Evolutionary conservation across 352 stramenopile species (phyloP), one percentile per base, ranked within the genome.

Genomic region (Globisporangium barbulae): DNA sequence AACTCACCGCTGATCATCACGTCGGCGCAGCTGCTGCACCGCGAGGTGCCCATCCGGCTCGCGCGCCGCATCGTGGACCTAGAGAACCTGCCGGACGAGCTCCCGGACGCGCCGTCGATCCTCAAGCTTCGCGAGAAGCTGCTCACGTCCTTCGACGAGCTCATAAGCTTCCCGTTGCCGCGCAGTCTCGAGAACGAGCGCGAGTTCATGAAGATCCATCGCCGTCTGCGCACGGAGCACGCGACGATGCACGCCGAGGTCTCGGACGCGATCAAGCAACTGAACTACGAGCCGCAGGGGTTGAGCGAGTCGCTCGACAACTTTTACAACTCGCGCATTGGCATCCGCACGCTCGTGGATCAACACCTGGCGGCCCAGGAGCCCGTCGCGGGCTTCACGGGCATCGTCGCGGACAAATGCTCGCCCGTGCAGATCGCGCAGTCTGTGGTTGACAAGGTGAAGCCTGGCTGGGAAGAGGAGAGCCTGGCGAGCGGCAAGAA

Each of bases 241-340:
- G 80, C 73, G 28, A 79, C 73, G 12, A 92, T 94, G 83, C 85
- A 94, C 65, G 71, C 68, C 37, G 88, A 88, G 59, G 72, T 94
- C 25, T 72, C 83, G 0, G 71, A 87, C 19, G 85, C 83, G 10
- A 74, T 94, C 22, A 66, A 81, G 52, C 69, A 72, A 39, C 75
- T 92, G 17, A 69, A 75, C 31, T 79, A 79, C 62, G 77, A 91
- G 53, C 85, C 79, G 0, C 64, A 81, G 39, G 81, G 76, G 0
- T 69, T 91, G 4, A 81, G 69, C 33, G 70, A 75, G n/a, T 83
- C 83, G 47, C 82, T 94, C 39, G 83, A 92, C 59, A 78, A 79
- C 57, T 92, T 94, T 54, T 94, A 94, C 72, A 90, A 89, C 70
- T 94, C 85, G 35, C 79, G 85, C 39, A 94, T 94, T 56, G 78